Percentiles rank a stretch among this genome's conserved stretches.
phyloP scores from a whole-genome alignment of 257 asterid species.

The Euphrasia confusa region DNA sequence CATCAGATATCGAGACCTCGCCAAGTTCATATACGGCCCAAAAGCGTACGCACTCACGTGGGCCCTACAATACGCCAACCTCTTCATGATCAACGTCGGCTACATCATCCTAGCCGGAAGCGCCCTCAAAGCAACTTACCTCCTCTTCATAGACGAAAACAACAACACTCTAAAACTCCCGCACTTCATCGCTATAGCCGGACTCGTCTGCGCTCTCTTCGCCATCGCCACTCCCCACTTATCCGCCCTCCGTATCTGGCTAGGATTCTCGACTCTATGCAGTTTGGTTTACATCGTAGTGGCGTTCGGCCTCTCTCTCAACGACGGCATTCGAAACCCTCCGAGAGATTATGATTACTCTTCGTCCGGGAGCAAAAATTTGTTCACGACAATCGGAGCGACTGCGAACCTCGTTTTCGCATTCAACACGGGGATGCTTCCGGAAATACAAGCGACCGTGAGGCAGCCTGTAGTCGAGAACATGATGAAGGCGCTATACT shows the following conservation, averaged over 20 bases:
- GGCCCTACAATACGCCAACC: constrained; percentile 83
- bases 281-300: constrained; percentile 61
- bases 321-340: constrained; percentile 71
- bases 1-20: constrained; percentile 96
- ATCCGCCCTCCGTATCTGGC: constrained; percentile 82
- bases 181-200: constrained; percentile 62
- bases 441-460: constrained; percentile 97
- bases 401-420: constrained; percentile 86
- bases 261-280: constrained; percentile 64
- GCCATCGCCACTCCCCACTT: constrained; percentile 84
- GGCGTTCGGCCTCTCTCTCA: constrained; percentile 57
- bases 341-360: too few species aligned
- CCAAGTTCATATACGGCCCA: constrained; percentile 70
- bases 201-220: constrained; percentile 66
- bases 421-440: constrained; percentile 97
- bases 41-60: constrained; percentile 71
- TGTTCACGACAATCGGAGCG: constrained; percentile 76
- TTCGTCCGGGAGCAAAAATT: constrained; percentile 37
- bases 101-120: constrained; percentile 76
- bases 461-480: constrained; percentile 73
- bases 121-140: constrained; percentile 41
- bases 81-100: constrained; percentile 89
- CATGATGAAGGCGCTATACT: constrained; percentile 92
- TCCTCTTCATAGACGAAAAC: constrained; percentile 46
- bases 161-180: constrained; percentile 56